Conservation (phyloP, 495 filamentous ascomycete species). For the Talaromyces stipitatus region DNA sequence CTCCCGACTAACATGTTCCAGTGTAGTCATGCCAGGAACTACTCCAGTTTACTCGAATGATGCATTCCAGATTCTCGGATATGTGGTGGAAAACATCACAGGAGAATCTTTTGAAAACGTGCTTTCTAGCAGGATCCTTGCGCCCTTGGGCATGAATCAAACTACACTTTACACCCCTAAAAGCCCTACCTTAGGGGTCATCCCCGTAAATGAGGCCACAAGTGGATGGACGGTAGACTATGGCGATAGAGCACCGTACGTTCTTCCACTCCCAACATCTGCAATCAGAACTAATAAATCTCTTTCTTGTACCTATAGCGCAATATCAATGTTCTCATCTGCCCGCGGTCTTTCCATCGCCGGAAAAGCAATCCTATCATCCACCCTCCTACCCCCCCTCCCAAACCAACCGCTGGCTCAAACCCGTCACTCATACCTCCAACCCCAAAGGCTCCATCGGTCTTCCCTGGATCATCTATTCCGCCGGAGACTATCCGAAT, state of each 20-base stretch:
- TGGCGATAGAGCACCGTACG: conserved; percentile 17
- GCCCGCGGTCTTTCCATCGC: conserved; percentile 19
- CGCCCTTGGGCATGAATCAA: conserved; percentile 34
- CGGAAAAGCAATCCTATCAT: conserved; percentile 42
- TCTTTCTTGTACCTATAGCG: conserved; percentile 14
- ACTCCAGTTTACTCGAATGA: not conserved
- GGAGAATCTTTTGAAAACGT: conserved; percentile 34
- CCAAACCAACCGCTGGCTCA: conserved; percentile 35
- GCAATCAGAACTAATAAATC: conserved; percentile 9
- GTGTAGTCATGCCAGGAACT: not conserved
- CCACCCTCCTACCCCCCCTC: conserved; percentile 28
- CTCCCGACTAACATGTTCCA: not conserved
- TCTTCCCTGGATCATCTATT: conserved; percentile 36
- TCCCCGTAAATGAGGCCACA: conserved; percentile 18
- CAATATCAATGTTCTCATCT: conserved; percentile 22
- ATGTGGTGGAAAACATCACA: conserved; percentile 47
- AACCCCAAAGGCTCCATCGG: conserved; percentile 39
- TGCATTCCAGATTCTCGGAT: conserved; percentile 44
- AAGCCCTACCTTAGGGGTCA: conserved; percentile 18
- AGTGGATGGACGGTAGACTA: conserved; percentile 13
- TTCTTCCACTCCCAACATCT: conserved; percentile 11
- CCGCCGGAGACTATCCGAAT: conserved; percentile 15
- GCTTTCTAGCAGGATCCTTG: conserved; percentile 34
- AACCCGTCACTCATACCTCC: conserved; percentile 43
- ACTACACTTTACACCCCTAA: conserved; percentile 32